Conservation (phyloP, 805 yeast genomes). For the Blastobotrys muscicola region DNA sequence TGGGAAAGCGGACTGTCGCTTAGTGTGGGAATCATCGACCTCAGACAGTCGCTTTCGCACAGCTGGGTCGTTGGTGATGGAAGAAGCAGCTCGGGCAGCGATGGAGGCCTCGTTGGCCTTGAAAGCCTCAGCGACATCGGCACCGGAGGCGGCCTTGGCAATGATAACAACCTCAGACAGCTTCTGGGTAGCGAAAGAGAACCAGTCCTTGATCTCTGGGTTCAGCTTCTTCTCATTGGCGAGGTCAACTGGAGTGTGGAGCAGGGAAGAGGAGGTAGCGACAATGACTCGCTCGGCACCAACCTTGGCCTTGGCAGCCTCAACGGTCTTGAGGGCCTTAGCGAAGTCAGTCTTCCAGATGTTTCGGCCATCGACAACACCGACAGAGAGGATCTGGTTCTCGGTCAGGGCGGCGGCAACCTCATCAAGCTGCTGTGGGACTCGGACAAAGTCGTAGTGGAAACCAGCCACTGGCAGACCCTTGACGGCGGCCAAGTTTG, state of each 20-base stretch:
- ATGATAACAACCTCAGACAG: constrained; percentile 81
- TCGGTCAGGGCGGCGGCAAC: constrained; percentile 57
- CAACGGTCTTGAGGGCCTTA: constrained; percentile 72
- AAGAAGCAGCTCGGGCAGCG: constrained; percentile 75
- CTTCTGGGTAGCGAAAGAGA: constrained; percentile 97
- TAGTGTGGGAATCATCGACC: constrained; percentile 51
- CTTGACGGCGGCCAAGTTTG: constrained; percentile 85
- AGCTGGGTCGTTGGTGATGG: constrained; percentile 82
- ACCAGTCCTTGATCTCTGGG: constrained; percentile 91
- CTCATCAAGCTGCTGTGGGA: constrained; percentile 89
- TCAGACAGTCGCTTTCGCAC: constrained; percentile 81
- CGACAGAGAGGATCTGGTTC: constrained; percentile 81
- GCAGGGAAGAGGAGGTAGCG: constrained; percentile 91
- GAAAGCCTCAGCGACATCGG: constrained; percentile 59
- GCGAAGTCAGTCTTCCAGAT: constrained; percentile 97
- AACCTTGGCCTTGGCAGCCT: constrained; percentile 73
- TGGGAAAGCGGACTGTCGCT: constrained; percentile 82
- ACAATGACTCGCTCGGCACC: constrained; percentile 68
- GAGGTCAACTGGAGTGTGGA: constrained; percentile 98
- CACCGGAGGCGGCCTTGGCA: constrained; percentile 71
- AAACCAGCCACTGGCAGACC: constrained; percentile 87
- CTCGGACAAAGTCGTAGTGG: constrained; percentile 95
- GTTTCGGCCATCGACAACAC: constrained; percentile 98
- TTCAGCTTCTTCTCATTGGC: constrained; percentile 85
- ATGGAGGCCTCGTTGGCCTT: constrained; percentile 82